A percentile compares a stretch with the other conserved stretches of the same genome.
phyloP scores from a whole-genome alignment of 345 rosid species.

The Conringia planisiliqua region DNA sequence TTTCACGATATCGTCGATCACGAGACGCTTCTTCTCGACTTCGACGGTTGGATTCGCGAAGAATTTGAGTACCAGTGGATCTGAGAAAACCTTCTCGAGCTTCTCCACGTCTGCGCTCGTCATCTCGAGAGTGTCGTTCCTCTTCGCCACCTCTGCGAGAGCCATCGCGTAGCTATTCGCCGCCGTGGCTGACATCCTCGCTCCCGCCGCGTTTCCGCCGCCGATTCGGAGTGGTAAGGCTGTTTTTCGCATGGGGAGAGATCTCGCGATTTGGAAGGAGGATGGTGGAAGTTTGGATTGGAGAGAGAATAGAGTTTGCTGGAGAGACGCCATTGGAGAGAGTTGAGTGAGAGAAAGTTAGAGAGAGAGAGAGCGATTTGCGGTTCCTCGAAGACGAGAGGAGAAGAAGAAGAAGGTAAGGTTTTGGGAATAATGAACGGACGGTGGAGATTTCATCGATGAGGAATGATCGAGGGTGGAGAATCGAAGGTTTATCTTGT shows the following conservation, averaged over 20 bases:
- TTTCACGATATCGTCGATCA: constrained; percentile 60
- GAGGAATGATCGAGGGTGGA: constrained; percentile 17
- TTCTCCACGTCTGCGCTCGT: constrained; percentile 76
- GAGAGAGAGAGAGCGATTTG: constrained; percentile 1
- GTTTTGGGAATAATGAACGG: constrained; percentile 2
- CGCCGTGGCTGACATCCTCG: constrained; percentile 57
- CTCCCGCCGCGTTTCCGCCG: constrained; percentile 37
- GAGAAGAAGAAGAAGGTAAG: constrained; percentile 28
- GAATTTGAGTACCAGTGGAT: constrained; percentile 44
- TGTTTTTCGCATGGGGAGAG: constrained; percentile 40
- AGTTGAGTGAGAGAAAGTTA: neutral
- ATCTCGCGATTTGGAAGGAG: constrained; percentile 34
- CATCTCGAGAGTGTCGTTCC: constrained; percentile 56
- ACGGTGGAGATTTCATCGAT: neutral
- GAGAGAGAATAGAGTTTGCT: constrained; percentile 45
- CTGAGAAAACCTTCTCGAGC: constrained; percentile 65
- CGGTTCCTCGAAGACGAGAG: constrained; percentile 31
- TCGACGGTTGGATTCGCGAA: constrained; percentile 61
- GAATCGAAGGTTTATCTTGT: constrained; percentile 32
- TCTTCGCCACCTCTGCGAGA: constrained; percentile 64
- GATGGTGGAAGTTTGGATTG: constrained; percentile 52
- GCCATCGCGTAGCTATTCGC: constrained; percentile 79
- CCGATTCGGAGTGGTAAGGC: constrained; percentile 35
- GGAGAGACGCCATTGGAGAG: constrained; percentile 66
- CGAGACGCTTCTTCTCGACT: constrained; percentile 44